A percentile compares a stretch with the other conserved stretches of the same genome.
Evolutionary conservation across 805 yeast species (phyloP).

Genomic region (Yarrowia divulgata): DNA sequence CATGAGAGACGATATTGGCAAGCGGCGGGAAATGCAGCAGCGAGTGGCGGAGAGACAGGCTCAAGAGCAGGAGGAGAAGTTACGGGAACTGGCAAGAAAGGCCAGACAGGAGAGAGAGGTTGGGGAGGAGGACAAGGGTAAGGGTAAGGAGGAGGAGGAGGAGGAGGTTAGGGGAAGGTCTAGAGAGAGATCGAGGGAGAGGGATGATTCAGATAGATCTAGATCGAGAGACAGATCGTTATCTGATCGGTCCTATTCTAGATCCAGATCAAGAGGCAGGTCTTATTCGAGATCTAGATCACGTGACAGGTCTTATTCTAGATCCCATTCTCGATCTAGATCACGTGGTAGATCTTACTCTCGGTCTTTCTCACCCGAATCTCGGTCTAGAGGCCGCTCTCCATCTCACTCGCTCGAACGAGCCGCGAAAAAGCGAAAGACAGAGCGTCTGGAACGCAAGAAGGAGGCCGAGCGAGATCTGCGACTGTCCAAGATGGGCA

Average conservation of each 20-base stretch:
- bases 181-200: neutral
- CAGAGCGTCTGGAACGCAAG: constrained; percentile 56
- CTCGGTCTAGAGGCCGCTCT: no score
- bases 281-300: neutral
- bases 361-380: neutral
- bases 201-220: neutral
- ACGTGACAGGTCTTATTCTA: neutral
- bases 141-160: constrained; percentile 23
- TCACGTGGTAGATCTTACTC: neutral
- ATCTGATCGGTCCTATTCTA: constrained; percentile 1
- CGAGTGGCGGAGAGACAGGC: constrained; percentile 60
- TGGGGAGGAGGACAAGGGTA: neutral
- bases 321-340: neutral
- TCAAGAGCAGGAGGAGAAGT: constrained; percentile 58
- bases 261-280: neutral
- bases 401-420: neutral
- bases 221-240: neutral
- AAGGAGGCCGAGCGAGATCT: constrained; percentile 59
- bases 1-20: constrained; percentile 63
- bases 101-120: constrained; percentile 54
- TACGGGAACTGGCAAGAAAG: constrained; percentile 59
- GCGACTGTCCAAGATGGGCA: constrained; percentile 55
- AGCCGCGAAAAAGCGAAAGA: constrained; percentile 43
- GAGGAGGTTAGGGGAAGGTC: constrained; percentile 4
- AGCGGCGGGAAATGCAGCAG: constrained; percentile 59